Conservation (phyloP, 2,329 filamentous ascomycete species). For the Colletotrichum karsti region DNA sequence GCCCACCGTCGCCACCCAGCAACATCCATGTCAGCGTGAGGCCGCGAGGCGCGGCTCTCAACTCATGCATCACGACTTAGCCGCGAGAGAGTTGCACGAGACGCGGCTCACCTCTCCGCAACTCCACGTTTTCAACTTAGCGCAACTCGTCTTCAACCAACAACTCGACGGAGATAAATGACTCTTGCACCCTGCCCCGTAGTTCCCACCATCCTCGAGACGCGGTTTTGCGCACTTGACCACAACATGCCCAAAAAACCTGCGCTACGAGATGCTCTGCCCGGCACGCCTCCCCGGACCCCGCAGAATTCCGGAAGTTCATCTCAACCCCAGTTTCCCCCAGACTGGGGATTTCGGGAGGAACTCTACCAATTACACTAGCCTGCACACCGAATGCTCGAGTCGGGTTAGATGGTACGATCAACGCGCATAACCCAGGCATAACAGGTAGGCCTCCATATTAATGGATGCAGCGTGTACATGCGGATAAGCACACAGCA, state of each 20-base stretch:
- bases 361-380: slow-evolving; percentile 5
- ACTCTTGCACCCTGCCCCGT: not conserved
- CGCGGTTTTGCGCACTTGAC: not conserved
- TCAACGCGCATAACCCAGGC: slow-evolving; percentile 1
- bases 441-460: not conserved
- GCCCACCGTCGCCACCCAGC: not conserved
- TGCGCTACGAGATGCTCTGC: not conserved
- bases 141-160: not conserved
- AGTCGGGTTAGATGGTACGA: slow-evolving; percentile 2
- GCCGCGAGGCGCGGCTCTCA: not conserved
- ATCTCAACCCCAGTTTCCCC: slow-evolving; percentile 20
- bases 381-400: not conserved
- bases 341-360: slow-evolving; percentile 17
- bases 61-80: not conserved
- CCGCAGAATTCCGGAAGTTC: slow-evolving; percentile 11
- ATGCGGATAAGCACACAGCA: not conserved
- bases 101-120: not conserved
- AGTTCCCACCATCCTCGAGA: not conserved
- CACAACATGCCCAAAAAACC: not conserved
- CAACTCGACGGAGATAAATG: not conserved
- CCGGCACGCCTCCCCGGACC: slow-evolving; percentile 17
- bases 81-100: not conserved
- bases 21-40: not conserved
- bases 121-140: not conserved
- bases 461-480: not conserved